Evolutionary conservation across 306 rosid species (phyloP).

Genomic region (Citrullus amarus): DNA sequence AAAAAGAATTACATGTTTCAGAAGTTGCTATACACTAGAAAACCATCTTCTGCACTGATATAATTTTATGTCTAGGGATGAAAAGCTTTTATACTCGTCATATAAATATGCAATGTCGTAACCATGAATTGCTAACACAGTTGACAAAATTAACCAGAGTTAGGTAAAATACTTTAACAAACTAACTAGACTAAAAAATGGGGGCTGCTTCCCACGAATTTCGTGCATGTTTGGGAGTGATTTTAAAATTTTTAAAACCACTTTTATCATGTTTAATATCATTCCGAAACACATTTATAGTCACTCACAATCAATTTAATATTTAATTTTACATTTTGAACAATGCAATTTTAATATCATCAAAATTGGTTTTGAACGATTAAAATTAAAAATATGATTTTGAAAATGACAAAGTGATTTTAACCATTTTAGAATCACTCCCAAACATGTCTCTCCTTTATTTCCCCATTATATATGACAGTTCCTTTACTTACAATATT

Average conservation of each 20-base stretch:
- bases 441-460: background rate
- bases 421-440: too few species aligned
- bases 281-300: too few species aligned
- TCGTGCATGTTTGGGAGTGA: too few species aligned
- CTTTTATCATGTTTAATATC: too few species aligned
- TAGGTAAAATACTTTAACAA: background rate
- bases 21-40: background rate
- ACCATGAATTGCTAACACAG: background rate
- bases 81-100: background rate
- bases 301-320: too few species aligned
- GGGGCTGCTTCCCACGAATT: background rate
- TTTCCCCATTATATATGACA: background rate
- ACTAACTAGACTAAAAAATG: background rate
- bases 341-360: too few species aligned
- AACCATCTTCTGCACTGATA: background rate
- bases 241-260: too few species aligned
- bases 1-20: background rate
- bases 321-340: too few species aligned
- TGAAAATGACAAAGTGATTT: too few species aligned
- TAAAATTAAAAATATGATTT: too few species aligned
- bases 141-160: background rate
- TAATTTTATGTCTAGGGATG: background rate
- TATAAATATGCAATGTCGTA: background rate
- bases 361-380: too few species aligned
- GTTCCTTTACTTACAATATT: background rate